Base-by-base conservation (phyloP, 139 green algal species). In the Picochlorum sp. region DNA sequence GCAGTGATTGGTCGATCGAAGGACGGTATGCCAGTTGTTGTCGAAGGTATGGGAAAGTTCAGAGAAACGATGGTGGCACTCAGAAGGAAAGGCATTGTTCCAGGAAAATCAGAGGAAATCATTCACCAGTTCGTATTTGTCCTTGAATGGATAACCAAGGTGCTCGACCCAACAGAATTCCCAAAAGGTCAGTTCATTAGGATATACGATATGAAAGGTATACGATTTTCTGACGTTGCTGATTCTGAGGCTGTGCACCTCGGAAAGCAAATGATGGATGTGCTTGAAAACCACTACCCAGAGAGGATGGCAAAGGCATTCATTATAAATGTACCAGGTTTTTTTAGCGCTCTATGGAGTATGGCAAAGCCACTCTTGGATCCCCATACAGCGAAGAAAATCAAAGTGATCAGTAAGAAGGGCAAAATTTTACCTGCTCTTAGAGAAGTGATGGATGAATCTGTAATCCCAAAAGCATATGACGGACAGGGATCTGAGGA, bases 51-150 rank as follows among this genome's bases (percentile, higher is more conserved):
- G 37, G 61, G 61, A 41, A 58, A 20, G 18, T 66, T 66, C 37
- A 66, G 34, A 56, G 15, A 41, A 20, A 24, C 47, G 6, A 23
- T 66, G 61, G 4, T 18, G 61, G 14, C 21, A 0, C 14, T 66
- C 11, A 52, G 24, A 52, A 24, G 15, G 37, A 13, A 56, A 6
- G 34, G n/a, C 6, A 23, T 66, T 8, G 38, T 24, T 18, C 47
- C 47, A 21, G 47, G n/a, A 21, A 54, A 21, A 13, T 23, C 34
- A 11, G 23, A 28, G 15, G 61, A 66, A 13, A 56, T 66, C 13
- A 66, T 66, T 44, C 37, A 66, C 5, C 61, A 66, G 15, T 66
- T 66, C 32, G 38, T 66, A 23, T 66, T 66, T 41, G 24, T 66
- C 24, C 4, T 66, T 23, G 61, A 66, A 58, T 66, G 37, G 37